Conservation (phyloP, 2,329 filamentous ascomycete genomes). For the Talaromyces sp. region DNA sequence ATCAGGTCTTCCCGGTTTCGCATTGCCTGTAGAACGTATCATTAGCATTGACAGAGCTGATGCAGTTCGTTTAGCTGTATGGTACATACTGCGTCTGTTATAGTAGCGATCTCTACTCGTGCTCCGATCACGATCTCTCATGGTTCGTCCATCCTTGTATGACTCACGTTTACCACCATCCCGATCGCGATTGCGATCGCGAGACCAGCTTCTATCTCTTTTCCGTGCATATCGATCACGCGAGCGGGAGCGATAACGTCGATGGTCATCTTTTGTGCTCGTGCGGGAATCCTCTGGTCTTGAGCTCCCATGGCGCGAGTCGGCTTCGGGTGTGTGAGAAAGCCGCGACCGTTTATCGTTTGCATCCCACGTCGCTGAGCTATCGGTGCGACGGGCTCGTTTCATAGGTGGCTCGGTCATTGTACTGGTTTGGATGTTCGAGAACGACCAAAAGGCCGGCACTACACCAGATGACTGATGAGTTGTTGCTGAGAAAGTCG, state of each 20-base stretch:
- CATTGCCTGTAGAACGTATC: conserved; percentile 21
- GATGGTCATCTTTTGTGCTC: conserved; percentile 36
- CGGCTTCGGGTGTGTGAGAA: conserved; percentile 25
- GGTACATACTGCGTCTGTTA: conserved; percentile 35
- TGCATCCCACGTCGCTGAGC: conserved; percentile 57
- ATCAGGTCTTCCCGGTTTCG: conserved; percentile 32
- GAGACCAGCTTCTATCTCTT: conserved; percentile 41
- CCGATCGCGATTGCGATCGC: conserved; percentile 30
- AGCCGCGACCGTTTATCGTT: conserved; percentile 29
- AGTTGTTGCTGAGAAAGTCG: background rate
- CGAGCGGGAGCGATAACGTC: conserved; percentile 37
- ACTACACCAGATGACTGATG: background rate
- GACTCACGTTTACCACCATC: conserved; percentile 29
- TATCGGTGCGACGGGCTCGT: conserved; percentile 51
- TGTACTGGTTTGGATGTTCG: conserved; percentile 14
- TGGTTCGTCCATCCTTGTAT: conserved; percentile 33
- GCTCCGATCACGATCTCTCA: conserved; percentile 38
- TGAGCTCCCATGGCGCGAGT: conserved; percentile 32
- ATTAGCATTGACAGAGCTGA: background rate
- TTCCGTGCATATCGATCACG: conserved; percentile 37
- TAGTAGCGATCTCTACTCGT: conserved; percentile 35
- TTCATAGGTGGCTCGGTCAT: conserved; percentile 54
- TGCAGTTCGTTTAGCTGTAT: background rate
- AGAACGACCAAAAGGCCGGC: background rate
- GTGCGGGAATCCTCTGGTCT: conserved; percentile 21